Evolutionary conservation across 345 rosid species (phyloP).

Genomic region (Hypericum androsaemum): DNA sequence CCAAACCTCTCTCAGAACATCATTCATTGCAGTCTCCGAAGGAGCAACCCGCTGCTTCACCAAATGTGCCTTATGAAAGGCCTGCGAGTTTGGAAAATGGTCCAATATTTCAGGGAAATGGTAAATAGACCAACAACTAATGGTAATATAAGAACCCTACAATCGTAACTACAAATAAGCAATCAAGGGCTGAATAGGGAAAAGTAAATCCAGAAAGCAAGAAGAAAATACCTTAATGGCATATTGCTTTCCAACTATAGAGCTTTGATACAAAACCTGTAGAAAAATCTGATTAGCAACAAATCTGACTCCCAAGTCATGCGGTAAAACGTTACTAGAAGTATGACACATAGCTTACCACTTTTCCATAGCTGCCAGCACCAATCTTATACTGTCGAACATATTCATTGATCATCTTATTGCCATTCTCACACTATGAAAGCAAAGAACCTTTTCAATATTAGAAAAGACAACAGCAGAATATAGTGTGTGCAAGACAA

Average conservation of each 20-base stretch:
- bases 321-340: background rate
- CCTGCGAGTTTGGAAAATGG: conserved; percentile 34
- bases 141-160: too few species aligned
- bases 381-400: conserved; percentile 7
- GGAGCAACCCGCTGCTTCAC: conserved; percentile 83
- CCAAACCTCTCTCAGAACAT: conserved; percentile 83
- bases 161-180: too few species aligned
- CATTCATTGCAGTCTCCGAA: conserved; percentile 97
- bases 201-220: background rate
- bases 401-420: conserved; percentile 14
- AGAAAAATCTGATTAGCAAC: conserved; percentile 13
- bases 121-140: too few species aligned
- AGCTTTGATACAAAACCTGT: conserved; percentile 81
- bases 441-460: conserved; percentile 1
- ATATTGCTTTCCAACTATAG: conserved; percentile 63
- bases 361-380: conserved; percentile 16
- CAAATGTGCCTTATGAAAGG: conserved; percentile 89
- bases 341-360: background rate
- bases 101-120: too few species aligned
- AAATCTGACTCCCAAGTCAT: conserved; percentile 9
- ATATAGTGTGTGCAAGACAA: too few species aligned
- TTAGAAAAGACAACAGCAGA: background rate
- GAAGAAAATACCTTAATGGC: conserved; percentile 69
- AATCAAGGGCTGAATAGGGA: too few species aligned
- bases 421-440: conserved; percentile 11